phyloP scores from a whole-genome alignment of 2,329 filamentous ascomycete genomes.

The Hirsutella minnesotensis region DNA sequence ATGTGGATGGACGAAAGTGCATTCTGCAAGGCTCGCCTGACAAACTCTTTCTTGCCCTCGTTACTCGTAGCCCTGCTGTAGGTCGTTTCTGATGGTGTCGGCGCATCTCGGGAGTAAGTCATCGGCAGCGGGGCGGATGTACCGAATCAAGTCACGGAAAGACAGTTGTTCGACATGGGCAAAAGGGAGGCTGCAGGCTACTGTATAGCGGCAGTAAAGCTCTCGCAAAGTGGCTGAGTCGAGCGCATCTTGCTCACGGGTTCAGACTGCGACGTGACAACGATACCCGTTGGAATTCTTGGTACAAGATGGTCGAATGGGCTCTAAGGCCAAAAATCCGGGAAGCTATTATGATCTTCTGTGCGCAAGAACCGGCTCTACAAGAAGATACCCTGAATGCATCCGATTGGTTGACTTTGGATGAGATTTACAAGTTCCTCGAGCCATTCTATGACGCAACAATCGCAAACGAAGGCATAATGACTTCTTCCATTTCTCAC shows the following conservation, averaged over 20 bases:
- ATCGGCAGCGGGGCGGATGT: slow-evolving; percentile 1
- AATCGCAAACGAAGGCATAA: too few species aligned
- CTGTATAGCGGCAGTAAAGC: slow-evolving; percentile 2
- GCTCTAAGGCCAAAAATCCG: too few species aligned
- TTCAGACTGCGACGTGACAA: too few species aligned
- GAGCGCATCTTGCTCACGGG: background rate
- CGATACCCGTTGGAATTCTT: too few species aligned
- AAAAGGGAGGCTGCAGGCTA: background rate
- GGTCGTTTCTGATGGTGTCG: background rate
- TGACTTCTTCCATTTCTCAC: too few species aligned
- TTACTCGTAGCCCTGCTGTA: slow-evolving; percentile 1
- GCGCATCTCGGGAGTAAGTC: slow-evolving; percentile 1
- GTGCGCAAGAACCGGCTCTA: too few species aligned
- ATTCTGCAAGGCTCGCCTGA: slow-evolving; percentile 2
- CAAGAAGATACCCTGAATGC: too few species aligned
- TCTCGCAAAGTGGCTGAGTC: background rate
- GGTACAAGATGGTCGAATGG: too few species aligned
- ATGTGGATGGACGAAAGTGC: slow-evolving; percentile 1
- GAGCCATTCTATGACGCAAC: too few species aligned
- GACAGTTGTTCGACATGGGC: background rate
- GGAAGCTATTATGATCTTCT: too few species aligned
- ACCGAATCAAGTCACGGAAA: background rate
- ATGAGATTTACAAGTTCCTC: too few species aligned
- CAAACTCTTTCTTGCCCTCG: slow-evolving; percentile 1
- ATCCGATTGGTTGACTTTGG: too few species aligned